A percentile compares a stretch with the other conserved stretches of the same genome.
These are phyloP conservation scores for Trametes cingulata DNA, from an alignment of 768 basidiomycete species.

Conservation along the genomic window DNA sequence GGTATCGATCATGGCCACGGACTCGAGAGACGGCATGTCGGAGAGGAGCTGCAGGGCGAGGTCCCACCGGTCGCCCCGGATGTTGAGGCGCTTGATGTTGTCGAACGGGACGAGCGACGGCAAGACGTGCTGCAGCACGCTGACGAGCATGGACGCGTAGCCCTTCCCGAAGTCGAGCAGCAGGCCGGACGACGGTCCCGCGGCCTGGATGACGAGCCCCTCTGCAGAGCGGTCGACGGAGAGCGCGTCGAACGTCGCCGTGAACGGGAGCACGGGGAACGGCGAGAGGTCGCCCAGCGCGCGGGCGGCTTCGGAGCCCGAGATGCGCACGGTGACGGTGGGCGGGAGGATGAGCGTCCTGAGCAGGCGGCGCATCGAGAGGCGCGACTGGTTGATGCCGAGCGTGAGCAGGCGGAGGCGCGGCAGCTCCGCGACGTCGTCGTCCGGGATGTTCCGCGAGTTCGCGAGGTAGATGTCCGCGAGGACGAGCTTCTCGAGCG, in stretches of 20 bases:
- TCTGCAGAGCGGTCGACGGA: neutral
- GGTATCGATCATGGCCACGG: neutral
- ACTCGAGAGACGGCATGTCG: neutral
- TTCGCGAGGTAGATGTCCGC: slow-evolving; percentile 19
- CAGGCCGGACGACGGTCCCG: slow-evolving; percentile 1
- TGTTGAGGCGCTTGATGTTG: neutral
- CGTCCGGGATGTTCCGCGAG: neutral
- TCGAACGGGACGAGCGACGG: neutral
- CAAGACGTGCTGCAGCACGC: neutral
- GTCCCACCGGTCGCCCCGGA: neutral
- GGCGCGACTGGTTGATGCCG: slow-evolving; percentile 11
- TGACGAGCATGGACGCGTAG: neutral
- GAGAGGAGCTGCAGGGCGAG: neutral
- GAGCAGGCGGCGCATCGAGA: slow-evolving; percentile 15
- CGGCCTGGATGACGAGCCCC: slow-evolving; percentile 1
- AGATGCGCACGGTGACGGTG: slow-evolving; percentile 8
- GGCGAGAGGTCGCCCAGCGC: slow-evolving; percentile 12
- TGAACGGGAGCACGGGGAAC: slow-evolving; percentile 12
- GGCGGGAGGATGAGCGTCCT: slow-evolving; percentile 6
- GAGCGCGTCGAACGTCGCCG: slow-evolving; percentile 9
- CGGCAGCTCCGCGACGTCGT: slow-evolving; percentile 1
- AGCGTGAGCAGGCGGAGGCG: slow-evolving; percentile 10
- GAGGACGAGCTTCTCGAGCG: slow-evolving; percentile 11
- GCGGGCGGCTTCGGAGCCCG: slow-evolving; percentile 10
- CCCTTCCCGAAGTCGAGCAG: slow-evolving; percentile 7